Conservation (phyloP, 768 basidiomycete genomes). For the Lactarius vividus region DNA sequence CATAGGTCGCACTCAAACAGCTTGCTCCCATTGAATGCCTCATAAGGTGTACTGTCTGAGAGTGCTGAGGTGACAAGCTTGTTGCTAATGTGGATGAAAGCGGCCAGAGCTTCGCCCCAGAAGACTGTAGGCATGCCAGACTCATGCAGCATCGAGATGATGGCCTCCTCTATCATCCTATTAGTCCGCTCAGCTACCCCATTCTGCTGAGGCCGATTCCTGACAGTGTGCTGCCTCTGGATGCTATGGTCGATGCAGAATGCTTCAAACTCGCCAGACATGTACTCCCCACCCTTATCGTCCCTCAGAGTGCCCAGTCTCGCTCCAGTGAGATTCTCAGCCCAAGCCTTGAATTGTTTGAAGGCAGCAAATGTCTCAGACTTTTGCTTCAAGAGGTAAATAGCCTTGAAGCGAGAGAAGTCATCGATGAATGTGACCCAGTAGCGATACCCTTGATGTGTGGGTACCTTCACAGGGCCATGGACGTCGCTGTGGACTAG, state of each 20-base stretch:
- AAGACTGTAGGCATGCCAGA: not conserved
- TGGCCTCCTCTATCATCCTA: slow-evolving; percentile 25
- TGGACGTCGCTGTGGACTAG: not conserved
- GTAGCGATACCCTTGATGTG: not conserved
- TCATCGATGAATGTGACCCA: not conserved
- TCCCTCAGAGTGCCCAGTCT: slow-evolving; percentile 26
- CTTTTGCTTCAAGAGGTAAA: slow-evolving; percentile 24
- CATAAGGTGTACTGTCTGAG: not conserved
- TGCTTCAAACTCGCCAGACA: slow-evolving; percentile 24
- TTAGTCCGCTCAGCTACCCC: slow-evolving; percentile 43
- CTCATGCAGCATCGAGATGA: not conserved
- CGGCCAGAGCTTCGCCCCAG: not conserved
- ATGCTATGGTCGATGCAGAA: slow-evolving; percentile 28
- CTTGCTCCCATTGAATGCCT: not conserved
- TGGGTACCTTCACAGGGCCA: not conserved
- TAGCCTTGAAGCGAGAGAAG: not conserved
- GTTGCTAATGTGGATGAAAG: not conserved
- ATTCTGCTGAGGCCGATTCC: slow-evolving; percentile 38
- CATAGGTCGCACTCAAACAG: too few relatives aligned
- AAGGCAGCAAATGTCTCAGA: slow-evolving; percentile 31
- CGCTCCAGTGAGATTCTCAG: slow-evolving; percentile 31
- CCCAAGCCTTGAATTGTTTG: slow-evolving; percentile 34
- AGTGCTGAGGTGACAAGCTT: not conserved
- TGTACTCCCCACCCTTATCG: slow-evolving; percentile 33
- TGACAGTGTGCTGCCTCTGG: slow-evolving; percentile 23